These are phyloP conservation scores for Firmiana major DNA, from an alignment of 345 rosid genomes.

Conservation along the genomic window DNA sequence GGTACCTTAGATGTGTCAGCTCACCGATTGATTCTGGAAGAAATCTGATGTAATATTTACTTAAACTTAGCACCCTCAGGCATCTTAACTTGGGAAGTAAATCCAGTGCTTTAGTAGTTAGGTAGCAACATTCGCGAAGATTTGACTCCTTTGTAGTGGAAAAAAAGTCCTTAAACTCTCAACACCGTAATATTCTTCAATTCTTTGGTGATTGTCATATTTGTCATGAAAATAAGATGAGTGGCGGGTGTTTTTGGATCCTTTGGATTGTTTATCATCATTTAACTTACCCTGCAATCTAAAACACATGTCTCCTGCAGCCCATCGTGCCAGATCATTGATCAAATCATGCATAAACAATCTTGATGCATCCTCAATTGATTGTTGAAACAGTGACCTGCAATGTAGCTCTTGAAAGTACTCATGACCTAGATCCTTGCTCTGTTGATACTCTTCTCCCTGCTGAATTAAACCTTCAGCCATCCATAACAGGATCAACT, in stretches of 20 bases:
- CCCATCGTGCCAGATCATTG: background rate
- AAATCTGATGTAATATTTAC: background rate
- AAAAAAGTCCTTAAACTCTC: background rate
- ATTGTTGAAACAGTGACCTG: background rate
- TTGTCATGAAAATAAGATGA: background rate
- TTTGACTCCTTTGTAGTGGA: background rate
- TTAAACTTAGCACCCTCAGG: background rate
- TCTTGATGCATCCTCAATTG: background rate
- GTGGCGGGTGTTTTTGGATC: background rate
- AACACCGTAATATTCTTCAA: background rate
- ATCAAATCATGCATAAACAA: background rate
- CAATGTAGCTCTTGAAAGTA: background rate
- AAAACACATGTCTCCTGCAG: background rate
- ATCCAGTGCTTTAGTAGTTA: background rate
- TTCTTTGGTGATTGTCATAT: background rate
- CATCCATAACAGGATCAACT: background rate
- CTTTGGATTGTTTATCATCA: background rate
- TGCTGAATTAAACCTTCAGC: background rate
- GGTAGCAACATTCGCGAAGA: background rate
- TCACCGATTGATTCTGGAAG: background rate
- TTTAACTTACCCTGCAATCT: background rate
- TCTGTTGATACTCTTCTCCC: background rate
- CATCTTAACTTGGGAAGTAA: slow-evolving; percentile 2
- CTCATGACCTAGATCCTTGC: background rate
- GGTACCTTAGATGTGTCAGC: background rate